Evolutionary conservation across 495 filamentous ascomycete genomes (phyloP).

Genomic region (Rhizodiscina lignyota): DNA sequence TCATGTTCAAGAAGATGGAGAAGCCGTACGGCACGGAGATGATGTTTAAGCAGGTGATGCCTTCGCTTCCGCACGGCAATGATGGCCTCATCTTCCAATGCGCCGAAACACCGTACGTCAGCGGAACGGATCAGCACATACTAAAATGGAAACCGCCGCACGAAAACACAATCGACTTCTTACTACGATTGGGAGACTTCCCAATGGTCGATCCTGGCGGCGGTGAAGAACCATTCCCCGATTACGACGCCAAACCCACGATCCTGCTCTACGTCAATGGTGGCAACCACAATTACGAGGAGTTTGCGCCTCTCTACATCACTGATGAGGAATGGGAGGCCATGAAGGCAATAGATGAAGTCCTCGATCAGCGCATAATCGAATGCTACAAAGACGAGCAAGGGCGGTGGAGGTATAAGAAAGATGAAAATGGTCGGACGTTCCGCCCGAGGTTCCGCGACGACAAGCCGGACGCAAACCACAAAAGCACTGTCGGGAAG

Average conservation of each 20-base stretch:
- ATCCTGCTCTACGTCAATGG: conserved; percentile 40
- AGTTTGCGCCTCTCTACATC: conserved; percentile 49
- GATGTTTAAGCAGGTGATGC: conserved; percentile 84
- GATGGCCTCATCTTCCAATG: conserved; percentile 97
- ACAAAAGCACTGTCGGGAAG: conserved; percentile 60
- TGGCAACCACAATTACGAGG: conserved; percentile 36
- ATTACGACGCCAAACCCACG: conserved; percentile 43
- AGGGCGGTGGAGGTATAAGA: conserved; percentile 55
- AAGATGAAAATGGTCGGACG: conserved; percentile 19
- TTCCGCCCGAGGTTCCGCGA: conserved; percentile 65
- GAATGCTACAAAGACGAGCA: conserved; percentile 69
- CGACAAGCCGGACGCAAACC: conserved; percentile 83
- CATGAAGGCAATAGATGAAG: conserved; percentile 49
- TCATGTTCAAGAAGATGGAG: conserved; percentile 77
- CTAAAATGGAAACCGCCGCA: conserved; percentile 91
- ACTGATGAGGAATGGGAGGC: conserved; percentile 68
- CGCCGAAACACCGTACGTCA: conserved; percentile 63
- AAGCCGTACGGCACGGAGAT: conserved; percentile 74
- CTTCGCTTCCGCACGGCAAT: conserved; percentile 73
- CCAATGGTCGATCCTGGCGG: conserved; percentile 50
- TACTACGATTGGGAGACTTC: conserved; percentile 54
- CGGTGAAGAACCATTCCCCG: conserved; percentile 22
- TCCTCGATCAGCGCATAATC: conserved; percentile 67
- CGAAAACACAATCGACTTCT: conserved; percentile 90
- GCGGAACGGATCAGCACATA: conserved; percentile 81